Percentiles rank a stretch among this genome's conserved stretches.
These are phyloP conservation scores for Talaromyces sp. DNA, from an alignment of 2,329 filamentous ascomycete genomes.

Conservation along the genomic window DNA sequence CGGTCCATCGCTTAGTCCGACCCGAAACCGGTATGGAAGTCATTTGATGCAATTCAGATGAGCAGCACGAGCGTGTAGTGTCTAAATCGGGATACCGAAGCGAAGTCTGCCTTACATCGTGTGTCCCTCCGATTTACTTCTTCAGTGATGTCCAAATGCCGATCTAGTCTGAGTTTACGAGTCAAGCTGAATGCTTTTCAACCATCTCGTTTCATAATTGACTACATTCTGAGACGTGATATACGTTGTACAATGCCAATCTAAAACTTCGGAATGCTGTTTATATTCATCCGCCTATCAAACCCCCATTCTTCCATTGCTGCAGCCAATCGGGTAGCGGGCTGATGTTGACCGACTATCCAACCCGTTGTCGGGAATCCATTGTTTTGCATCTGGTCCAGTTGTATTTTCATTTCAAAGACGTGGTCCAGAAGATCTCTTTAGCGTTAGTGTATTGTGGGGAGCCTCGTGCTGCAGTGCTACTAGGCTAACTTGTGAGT, in stretches of 20 bases:
- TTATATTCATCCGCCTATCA: conserved; percentile 2
- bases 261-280: conserved; percentile 3
- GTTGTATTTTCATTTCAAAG: conserved; percentile 10
- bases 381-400: conserved; percentile 2
- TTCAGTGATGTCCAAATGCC: background rate
- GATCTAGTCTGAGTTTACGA: background rate
- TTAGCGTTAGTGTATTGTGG: conserved; percentile 10
- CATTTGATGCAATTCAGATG: background rate
- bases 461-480: conserved; percentile 15
- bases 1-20: background rate
- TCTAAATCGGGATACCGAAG: background rate
- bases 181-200: background rate
- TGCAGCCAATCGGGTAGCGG: conserved; percentile 14
- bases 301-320: background rate
- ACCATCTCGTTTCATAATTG: background rate
- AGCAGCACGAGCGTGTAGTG: background rate
- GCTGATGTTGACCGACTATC: conserved; percentile 14
- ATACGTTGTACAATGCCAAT: conserved; percentile 10
- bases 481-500: conserved; percentile 12
- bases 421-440: conserved; percentile 15
- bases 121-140: conserved; percentile 11
- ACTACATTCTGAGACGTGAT: background rate
- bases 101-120: background rate
- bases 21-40: background rate
- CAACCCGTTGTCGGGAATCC: background rate